phyloP scores from a whole-genome alignment of 768 basidiomycete genomes.

The Trametes maxima region DNA sequence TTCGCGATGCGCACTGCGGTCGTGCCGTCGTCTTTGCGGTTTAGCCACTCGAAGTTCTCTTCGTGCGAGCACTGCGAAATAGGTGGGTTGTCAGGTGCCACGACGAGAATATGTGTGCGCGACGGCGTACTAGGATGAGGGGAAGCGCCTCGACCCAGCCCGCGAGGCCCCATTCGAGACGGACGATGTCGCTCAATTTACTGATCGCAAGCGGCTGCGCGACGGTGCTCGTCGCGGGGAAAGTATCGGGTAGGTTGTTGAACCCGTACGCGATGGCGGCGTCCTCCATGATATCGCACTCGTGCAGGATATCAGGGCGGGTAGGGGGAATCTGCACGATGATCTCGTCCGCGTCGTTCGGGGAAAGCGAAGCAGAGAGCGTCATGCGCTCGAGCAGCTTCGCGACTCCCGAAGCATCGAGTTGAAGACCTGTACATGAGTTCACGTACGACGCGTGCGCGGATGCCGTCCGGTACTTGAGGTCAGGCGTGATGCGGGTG shows the following conservation, averaged over 20 bases:
- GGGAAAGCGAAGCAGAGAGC: slow-evolving; percentile 55
- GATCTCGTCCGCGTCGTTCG: slow-evolving; percentile 64
- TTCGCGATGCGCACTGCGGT: slow-evolving; percentile 92
- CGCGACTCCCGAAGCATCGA: slow-evolving; percentile 66
- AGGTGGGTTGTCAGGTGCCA: not conserved
- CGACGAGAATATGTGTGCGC: not conserved
- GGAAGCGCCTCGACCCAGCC: slow-evolving; percentile 97
- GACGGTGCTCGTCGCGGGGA: slow-evolving; percentile 93
- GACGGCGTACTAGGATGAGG: slow-evolving; percentile 76
- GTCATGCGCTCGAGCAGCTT: slow-evolving; percentile 85
- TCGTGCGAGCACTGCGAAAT: slow-evolving; percentile 87
- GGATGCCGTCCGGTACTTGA: slow-evolving; percentile 68
- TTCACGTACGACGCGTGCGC: slow-evolving; percentile 93
- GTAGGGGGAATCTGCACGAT: slow-evolving; percentile 85
- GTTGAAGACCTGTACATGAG: slow-evolving; percentile 86
- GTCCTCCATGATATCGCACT: slow-evolving; percentile 98
- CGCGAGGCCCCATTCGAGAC: slow-evolving; percentile 89
- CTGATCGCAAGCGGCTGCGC: slow-evolving; percentile 90
- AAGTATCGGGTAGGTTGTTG: slow-evolving; percentile 91
- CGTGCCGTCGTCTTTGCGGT: slow-evolving; percentile 79
- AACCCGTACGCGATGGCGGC: slow-evolving; percentile 97
- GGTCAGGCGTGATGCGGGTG: slow-evolving; percentile 75
- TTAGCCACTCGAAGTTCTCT: slow-evolving; percentile 95
- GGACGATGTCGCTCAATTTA: slow-evolving; percentile 85
- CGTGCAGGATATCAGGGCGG: slow-evolving; percentile 97